These are phyloP conservation scores for Coemansia sp. DNA, from an alignment of 192 early-diverging fungal genomes.

Conservation along the genomic window DNA sequence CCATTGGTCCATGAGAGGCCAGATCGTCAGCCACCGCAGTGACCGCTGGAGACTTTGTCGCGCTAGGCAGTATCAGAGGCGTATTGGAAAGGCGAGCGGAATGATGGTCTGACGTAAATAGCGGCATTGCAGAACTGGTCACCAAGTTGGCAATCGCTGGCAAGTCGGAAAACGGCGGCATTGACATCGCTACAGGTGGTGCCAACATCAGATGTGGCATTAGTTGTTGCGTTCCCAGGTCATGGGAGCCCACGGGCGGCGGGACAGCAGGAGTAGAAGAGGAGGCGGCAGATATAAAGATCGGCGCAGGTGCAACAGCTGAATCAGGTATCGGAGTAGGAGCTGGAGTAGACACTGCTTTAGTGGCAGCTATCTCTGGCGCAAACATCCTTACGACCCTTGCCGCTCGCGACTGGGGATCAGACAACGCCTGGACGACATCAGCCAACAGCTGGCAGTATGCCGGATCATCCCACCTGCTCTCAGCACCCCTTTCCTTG, in stretches of 20 bases:
- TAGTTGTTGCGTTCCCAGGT: neutral
- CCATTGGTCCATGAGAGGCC: constrained; percentile 19
- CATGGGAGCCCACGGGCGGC: neutral
- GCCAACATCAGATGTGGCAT: neutral
- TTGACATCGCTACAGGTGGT: neutral
- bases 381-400: constrained; percentile 28
- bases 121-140: constrained; percentile 4
- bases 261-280: neutral
- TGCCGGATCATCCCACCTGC: constrained; percentile 37
- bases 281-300: neutral
- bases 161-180: constrained; percentile 5
- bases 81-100: neutral
- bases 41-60: constrained; percentile 4
- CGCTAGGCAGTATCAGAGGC: neutral
- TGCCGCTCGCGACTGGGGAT: constrained; percentile 47
- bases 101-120: neutral
- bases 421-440: constrained; percentile 47
- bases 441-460: constrained; percentile 54
- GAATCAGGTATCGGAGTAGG: neutral
- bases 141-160: constrained; percentile 11
- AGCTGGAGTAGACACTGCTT: neutral
- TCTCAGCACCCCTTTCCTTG: constrained; percentile 2
- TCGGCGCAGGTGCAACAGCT: neutral
- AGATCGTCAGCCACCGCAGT: constrained; percentile 2
- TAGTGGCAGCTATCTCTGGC: neutral